Conservation (phyloP, 345 rosid genomes). For the Corchorus capsularis region DNA sequence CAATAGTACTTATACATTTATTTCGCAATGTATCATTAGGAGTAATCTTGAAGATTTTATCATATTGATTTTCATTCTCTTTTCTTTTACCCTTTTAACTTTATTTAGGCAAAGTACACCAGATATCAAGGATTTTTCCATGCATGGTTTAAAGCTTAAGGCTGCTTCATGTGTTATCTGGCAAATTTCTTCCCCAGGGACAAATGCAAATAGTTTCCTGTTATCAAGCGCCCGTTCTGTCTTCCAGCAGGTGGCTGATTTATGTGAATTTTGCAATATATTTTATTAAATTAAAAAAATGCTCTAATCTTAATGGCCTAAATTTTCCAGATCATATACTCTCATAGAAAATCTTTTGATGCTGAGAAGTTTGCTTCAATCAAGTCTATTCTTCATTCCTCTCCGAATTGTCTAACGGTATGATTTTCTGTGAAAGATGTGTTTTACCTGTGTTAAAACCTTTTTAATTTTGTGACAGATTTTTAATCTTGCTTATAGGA, state of each 20-base stretch:
- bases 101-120: conserved; percentile 47
- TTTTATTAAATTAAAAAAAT: neutral
- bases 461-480: neutral
- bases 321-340: conserved; percentile 63
- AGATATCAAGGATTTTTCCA: conserved; percentile 59
- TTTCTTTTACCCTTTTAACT: neutral
- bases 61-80: neutral
- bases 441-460: neutral
- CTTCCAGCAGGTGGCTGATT: conserved; percentile 62
- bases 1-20: neutral
- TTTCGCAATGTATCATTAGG: neutral
- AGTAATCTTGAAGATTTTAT: neutral
- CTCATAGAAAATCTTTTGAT: conserved; percentile 67
- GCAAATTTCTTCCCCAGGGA: conserved; percentile 44
- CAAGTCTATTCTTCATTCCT: conserved; percentile 48
- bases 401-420: conserved; percentile 49
- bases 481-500: conserved; percentile 37
- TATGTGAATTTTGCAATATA: conserved; percentile 1
- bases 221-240: conserved; percentile 57
- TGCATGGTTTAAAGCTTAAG: conserved; percentile 50
- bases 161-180: conserved; percentile 60
- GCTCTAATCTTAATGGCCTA: conserved; percentile 17
- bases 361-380: conserved; percentile 56
- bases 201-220: conserved; percentile 44
- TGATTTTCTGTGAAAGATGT: conserved; percentile 12